Percentiles rank a stretch among this genome's conserved stretches.
These are phyloP conservation scores for Ophiostoma sp. DNA, from an alignment of 2,329 filamentous ascomycete species.

Conservation along the genomic window DNA sequence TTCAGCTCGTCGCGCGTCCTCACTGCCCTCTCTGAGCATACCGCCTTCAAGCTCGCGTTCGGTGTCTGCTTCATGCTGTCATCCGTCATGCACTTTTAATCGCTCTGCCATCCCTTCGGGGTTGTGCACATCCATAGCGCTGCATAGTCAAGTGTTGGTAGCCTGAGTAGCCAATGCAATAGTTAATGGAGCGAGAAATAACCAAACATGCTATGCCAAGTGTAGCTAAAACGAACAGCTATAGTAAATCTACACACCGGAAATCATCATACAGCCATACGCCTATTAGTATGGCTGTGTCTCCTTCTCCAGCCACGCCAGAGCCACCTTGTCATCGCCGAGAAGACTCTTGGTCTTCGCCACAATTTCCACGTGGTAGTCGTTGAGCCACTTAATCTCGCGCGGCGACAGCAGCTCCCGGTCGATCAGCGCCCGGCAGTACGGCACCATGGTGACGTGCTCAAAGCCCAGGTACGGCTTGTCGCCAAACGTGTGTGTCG, in stretches of 20 bases:
- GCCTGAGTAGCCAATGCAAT: not conserved
- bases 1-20: constrained; percentile 39
- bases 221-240: not conserved
- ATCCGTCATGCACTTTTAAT: constrained; percentile 50
- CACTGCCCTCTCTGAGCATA: constrained; percentile 50
- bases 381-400: constrained; percentile 83
- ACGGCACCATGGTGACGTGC: constrained; percentile 94
- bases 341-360: constrained; percentile 78
- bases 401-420: constrained; percentile 60
- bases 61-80: constrained; percentile 67
- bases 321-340: constrained; percentile 62
- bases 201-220: not conserved
- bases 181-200: not conserved
- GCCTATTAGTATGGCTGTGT: constrained; percentile 55
- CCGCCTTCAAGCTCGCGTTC: constrained; percentile 64
- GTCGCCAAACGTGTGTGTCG: constrained; percentile 81
- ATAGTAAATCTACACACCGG: not conserved
- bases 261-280: constrained; percentile 3
- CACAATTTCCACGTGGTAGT: constrained; percentile 74
- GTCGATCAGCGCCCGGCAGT: constrained; percentile 85
- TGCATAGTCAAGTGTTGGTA: too few relatives aligned
- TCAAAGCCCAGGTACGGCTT: constrained; percentile 94
- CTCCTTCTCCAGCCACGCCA: constrained; percentile 80
- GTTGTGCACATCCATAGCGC: not conserved
- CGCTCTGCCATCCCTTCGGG: not conserved